Base-by-base conservation (phyloP, 192 early-diverging fungal genomes). In the Linnemannia exigua region DNA sequence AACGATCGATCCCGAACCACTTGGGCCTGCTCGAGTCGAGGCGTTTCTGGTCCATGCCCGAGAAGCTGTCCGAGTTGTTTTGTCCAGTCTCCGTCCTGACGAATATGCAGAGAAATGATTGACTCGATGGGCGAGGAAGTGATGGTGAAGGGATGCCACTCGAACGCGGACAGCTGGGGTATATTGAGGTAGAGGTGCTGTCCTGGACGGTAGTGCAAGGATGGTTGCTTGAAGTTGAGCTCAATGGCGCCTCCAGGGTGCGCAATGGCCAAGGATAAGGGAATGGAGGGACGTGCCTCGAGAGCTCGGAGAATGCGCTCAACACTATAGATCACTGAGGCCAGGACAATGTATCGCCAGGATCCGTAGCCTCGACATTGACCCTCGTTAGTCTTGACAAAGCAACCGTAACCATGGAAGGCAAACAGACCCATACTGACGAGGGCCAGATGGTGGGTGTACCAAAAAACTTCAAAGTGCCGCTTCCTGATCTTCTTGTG, bases 101-200 rank as follows among this genome's bases (percentile, higher is more conserved):
- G 85, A 37, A 89, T 81, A 41, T 89, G 82, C 74, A 89, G 35
- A 0, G 86, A 87, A 16, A 89, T 76, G 61, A 44, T 87, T 44
- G 77, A 86, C 54, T 89, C 88, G 69, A 87, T 84, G 7, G 88
- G 88, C 3, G 88, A 87, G 4, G 88, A 89, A 4, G 88, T 89
- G 44, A 89, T 89, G 0, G 94, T 95, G 82, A 95, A 94, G 0
- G 96, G 94, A 77, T 96, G 96, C 94, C 93, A 97, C 85, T 97
- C 93, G 25, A 89, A 84, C 8, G 67, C 78, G 14, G 95, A 93
- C n/a, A 95, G 84, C 20, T 90, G 84, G 8, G 96, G 96, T 72
- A 93, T 89, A 85, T 91, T 91, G 35, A 97, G 81, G 72, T 92
- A 95, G 63, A 97, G 82, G 84, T 94, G 95, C 87, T 97, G 95